A percentile compares a stretch with the other conserved stretches of the same genome.
Conservation (phyloP, 2,329 filamentous ascomycete genomes). For the Elsinoe batatas region DNA sequence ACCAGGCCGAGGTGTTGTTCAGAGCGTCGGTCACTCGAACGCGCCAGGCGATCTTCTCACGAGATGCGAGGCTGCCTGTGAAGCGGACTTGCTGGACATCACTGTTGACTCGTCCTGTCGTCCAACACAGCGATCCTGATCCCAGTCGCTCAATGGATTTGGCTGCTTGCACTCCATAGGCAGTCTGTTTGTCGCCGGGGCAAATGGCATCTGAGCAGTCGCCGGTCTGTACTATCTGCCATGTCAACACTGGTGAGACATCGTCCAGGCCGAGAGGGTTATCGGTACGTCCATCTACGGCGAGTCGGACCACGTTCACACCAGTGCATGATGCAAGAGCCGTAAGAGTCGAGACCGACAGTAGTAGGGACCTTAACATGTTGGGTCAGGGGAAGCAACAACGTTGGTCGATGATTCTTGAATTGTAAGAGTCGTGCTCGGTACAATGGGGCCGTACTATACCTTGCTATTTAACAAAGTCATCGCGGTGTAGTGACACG, state of each 20-base stretch:
- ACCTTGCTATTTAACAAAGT: too few relatives aligned
- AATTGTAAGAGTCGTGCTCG: too few relatives aligned
- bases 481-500: too few relatives aligned
- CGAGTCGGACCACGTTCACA: neutral
- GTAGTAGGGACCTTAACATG: too few relatives aligned
- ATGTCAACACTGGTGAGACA: too few relatives aligned
- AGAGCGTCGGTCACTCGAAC: neutral
- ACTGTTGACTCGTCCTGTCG: neutral
- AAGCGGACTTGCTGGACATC: neutral
- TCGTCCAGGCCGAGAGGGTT: neutral
- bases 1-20: neutral
- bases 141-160: neutral
- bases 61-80: neutral
- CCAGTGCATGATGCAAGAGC: constrained; percentile 7
- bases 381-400: too few relatives aligned
- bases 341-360: too few relatives aligned
- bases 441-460: too few relatives aligned
- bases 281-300: neutral
- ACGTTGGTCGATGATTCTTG: too few relatives aligned
- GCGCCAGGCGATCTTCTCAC: neutral
- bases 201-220: neutral
- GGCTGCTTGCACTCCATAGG: neutral
- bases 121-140: neutral
- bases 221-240: neutral
- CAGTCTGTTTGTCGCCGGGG: neutral